phyloP scores from a whole-genome alignment of 2,329 filamentous ascomycete species.

The Diaporthe capsici region DNA sequence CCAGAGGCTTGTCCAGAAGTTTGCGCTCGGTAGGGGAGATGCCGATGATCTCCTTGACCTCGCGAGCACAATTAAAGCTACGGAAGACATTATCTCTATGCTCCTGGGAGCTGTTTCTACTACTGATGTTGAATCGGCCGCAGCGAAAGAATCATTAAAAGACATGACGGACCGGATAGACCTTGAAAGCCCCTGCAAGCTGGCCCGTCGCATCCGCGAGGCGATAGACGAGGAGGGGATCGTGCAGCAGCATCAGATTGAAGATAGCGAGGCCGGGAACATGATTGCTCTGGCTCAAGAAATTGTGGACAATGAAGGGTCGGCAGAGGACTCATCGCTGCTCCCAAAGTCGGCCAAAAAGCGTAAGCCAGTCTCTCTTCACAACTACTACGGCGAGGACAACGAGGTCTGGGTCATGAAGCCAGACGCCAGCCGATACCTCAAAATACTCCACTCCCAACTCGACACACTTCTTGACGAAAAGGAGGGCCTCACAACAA shows the following conservation, averaged over 20 bases:
- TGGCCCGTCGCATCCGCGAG: slow-evolving; percentile 79
- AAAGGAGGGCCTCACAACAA: slow-evolving; percentile 71
- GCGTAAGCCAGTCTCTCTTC: slow-evolving; percentile 62
- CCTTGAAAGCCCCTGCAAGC: slow-evolving; percentile 74
- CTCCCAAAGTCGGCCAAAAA: slow-evolving; percentile 66
- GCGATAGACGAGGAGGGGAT: slow-evolving; percentile 95
- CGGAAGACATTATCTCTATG: slow-evolving; percentile 73
- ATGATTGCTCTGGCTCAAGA: slow-evolving; percentile 82
- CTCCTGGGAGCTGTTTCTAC: slow-evolving; percentile 49
- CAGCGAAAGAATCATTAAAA: slow-evolving; percentile 54
- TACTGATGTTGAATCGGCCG: slow-evolving; percentile 2
- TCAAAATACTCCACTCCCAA: slow-evolving; percentile 77
- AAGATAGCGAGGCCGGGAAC: slow-evolving; percentile 79
- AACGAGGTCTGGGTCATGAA: slow-evolving; percentile 76
- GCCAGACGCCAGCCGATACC: slow-evolving; percentile 74
- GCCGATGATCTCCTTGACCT: slow-evolving; percentile 90
- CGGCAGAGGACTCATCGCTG: slow-evolving; percentile 66
- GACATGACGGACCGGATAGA: slow-evolving; percentile 70
- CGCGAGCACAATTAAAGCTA: slow-evolving; percentile 83
- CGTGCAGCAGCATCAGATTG: slow-evolving; percentile 81
- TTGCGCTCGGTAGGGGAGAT: slow-evolving; percentile 91
- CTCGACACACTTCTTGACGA: slow-evolving; percentile 72
- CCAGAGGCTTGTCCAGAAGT: slow-evolving; percentile 92
- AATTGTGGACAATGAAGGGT: slow-evolving; percentile 76
- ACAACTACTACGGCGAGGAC: slow-evolving; percentile 72